Conservation (phyloP, 805 yeast species). For the Candida maltosa region DNA sequence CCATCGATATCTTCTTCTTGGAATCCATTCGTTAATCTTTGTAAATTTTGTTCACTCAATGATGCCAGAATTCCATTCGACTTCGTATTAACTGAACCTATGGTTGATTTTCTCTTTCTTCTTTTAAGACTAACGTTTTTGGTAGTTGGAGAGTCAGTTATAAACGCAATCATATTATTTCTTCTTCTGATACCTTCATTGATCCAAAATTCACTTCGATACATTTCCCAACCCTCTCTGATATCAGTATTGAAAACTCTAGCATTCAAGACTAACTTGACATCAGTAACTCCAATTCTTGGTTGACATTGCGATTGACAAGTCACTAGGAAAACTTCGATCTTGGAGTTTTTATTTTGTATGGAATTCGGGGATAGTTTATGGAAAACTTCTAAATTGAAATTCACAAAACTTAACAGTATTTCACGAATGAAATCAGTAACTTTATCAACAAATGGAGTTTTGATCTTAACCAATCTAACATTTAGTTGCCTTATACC, state of each 20-base stretch:
- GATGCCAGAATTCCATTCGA: slow-evolving; percentile 1
- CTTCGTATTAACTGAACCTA: background rate
- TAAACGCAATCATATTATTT: slow-evolving; percentile 30
- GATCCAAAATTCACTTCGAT: slow-evolving; percentile 91
- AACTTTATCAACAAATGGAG: slow-evolving; percentile 28
- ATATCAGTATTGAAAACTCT: slow-evolving; percentile 78
- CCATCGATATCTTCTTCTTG: background rate
- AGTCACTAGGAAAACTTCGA: slow-evolving; percentile 37
- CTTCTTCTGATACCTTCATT: slow-evolving; percentile 70
- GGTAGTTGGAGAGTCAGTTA: slow-evolving; percentile 9
- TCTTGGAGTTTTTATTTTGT: slow-evolving; percentile 26
- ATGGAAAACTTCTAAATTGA: slow-evolving; percentile 29
- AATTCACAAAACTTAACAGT: slow-evolving; percentile 25
- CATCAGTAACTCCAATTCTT: slow-evolving; percentile 66
- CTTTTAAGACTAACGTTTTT: slow-evolving; percentile 6
- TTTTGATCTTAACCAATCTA: slow-evolving; percentile 62
- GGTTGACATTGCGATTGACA: slow-evolving; percentile 51
- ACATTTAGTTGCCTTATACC: slow-evolving; percentile 83
- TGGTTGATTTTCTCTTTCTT: slow-evolving; percentile 14
- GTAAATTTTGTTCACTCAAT: slow-evolving; percentile 18
- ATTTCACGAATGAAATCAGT: slow-evolving; percentile 37
- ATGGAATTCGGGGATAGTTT: slow-evolving; percentile 29
- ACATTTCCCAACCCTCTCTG: slow-evolving; percentile 92
- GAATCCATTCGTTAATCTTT: slow-evolving; percentile 9
- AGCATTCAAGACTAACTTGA: slow-evolving; percentile 77